phyloP scores from a whole-genome alignment of 768 basidiomycete genomes.

The Panaeolus papilionaceus region DNA sequence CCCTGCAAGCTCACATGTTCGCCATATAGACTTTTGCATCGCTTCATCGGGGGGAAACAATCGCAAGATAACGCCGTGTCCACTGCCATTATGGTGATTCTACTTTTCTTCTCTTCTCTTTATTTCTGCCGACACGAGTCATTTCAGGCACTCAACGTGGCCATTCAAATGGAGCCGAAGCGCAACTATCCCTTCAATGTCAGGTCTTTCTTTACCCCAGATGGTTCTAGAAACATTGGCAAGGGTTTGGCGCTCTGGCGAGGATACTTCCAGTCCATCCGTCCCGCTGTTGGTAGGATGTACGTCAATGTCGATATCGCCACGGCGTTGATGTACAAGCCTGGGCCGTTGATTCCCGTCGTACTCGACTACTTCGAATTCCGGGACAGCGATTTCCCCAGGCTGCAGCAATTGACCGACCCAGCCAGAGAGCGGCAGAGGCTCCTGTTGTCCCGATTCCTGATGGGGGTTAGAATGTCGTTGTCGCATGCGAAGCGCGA shows the following conservation, averaged over 20 bases:
- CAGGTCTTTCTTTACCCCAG: slow-evolving; percentile 77
- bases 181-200: slow-evolving; percentile 74
- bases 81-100: slow-evolving; percentile 63
- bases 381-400: slow-evolving; percentile 32
- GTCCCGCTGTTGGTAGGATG: slow-evolving; percentile 68
- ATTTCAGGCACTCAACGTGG: slow-evolving; percentile 76
- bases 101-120: slow-evolving; percentile 22
- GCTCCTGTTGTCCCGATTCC: slow-evolving; percentile 44
- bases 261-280: slow-evolving; percentile 82
- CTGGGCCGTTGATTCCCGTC: slow-evolving; percentile 61
- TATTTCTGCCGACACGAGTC: not conserved
- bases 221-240: slow-evolving; percentile 58
- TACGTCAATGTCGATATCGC: slow-evolving; percentile 82
- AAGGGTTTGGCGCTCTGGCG: slow-evolving; percentile 74
- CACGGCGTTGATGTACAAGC: slow-evolving; percentile 77
- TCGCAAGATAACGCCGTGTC: slow-evolving; percentile 68
- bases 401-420: slow-evolving; percentile 25
- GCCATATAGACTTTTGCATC: slow-evolving; percentile 56
- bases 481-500: slow-evolving; percentile 26
- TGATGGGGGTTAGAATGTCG: slow-evolving; percentile 36
- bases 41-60: slow-evolving; percentile 67
- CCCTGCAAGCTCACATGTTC: not conserved
- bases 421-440: slow-evolving; percentile 56
- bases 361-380: slow-evolving; percentile 58
- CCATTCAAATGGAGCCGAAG: slow-evolving; percentile 76